Conservation (phyloP, 2,329 filamentous ascomycete genomes). For the Emergomyces africanus region DNA sequence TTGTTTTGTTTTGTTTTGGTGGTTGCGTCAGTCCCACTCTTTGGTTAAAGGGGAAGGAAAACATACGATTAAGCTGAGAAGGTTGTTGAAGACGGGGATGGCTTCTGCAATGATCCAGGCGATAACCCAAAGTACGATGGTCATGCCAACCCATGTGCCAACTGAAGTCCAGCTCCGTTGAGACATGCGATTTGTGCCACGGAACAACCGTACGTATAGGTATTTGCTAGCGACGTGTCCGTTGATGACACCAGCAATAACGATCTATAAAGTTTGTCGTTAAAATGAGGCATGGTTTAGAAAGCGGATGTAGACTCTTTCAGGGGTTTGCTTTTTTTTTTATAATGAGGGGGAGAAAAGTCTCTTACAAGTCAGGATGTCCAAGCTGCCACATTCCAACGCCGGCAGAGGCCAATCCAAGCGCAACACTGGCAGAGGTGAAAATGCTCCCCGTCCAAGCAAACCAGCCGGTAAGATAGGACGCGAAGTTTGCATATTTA, state of each 20-base stretch:
- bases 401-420: conserved; percentile 35
- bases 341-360: neutral
- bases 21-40: no score
- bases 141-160: conserved; percentile 47
- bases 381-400: conserved; percentile 41
- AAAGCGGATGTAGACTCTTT: neutral
- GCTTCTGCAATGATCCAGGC: conserved; percentile 57
- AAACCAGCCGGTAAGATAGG: conserved; percentile 39
- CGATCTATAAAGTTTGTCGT: conserved; percentile 34
- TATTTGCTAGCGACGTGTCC: conserved; percentile 55
- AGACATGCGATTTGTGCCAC: conserved; percentile 43
- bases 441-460: conserved; percentile 44
- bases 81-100: conserved; percentile 55
- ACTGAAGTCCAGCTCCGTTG: conserved; percentile 40
- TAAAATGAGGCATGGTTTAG: neutral
- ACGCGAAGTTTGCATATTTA: conserved; percentile 33
- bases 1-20: neutral
- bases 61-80: conserved; percentile 48
- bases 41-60: neutral
- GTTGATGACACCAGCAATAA: conserved; percentile 60
- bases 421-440: conserved; percentile 39
- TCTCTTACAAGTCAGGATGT: conserved; percentile 41
- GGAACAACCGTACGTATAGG: conserved; percentile 51
- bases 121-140: conserved; percentile 43
- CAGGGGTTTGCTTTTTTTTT: neutral